These are phyloP conservation scores for Epichloe typhina DNA, from an alignment of 2,329 filamentous ascomycete species.

Conservation along the genomic window DNA sequence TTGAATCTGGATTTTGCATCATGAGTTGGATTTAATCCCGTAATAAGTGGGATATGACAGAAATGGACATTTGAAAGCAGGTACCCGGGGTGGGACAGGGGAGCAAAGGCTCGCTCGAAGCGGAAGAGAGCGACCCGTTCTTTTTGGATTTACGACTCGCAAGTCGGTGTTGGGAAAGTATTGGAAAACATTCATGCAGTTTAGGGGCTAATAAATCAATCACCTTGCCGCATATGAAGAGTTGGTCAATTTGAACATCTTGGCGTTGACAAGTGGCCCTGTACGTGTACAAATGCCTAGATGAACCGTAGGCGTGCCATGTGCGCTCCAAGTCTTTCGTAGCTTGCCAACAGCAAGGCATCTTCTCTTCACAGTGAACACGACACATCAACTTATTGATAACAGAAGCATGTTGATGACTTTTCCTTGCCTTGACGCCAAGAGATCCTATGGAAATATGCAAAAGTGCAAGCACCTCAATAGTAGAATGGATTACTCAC, in stretches of 20 bases:
- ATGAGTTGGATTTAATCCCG: neutral
- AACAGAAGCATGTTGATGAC: neutral
- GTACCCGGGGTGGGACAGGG: neutral
- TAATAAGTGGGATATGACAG: neutral
- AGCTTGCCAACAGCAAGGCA: no score
- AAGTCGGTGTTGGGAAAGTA: neutral
- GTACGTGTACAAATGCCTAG: no score
- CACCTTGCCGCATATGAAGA: neutral
- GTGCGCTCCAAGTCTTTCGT: no score
- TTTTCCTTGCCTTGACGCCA: constrained; percentile 5
- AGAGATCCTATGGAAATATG: neutral
- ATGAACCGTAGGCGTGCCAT: no score
- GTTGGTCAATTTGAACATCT: neutral
- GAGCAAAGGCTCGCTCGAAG: neutral
- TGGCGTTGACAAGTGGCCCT: no score
- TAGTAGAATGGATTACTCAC: constrained; percentile 5
- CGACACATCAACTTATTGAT: neutral
- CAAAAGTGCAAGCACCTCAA: neutral
- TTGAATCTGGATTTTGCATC: neutral
- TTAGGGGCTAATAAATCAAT: neutral
- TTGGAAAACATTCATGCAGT: neutral
- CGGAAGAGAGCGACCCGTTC: neutral
- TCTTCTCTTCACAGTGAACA: no score
- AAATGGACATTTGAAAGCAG: neutral
- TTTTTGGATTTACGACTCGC: neutral